Evolutionary conservation across 768 basidiomycete genomes (phyloP).

Genomic region (Coprinopsis cinerea): DNA sequence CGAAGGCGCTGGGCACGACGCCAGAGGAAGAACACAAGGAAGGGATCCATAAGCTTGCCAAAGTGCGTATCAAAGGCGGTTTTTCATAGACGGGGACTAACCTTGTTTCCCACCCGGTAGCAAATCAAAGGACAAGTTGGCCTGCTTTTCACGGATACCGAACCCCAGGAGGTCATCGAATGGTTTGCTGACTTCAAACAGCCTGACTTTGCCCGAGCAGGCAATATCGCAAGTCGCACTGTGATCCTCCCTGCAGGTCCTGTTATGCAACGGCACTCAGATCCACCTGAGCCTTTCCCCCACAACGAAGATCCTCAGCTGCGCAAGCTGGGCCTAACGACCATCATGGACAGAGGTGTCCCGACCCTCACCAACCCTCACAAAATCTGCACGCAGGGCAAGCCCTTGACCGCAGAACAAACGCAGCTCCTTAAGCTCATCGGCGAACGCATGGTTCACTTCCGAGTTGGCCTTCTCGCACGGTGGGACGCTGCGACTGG

Average conservation of each 20-base stretch:
- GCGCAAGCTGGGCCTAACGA: slow-evolving; percentile 83
- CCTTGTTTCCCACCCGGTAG: slow-evolving; percentile 31
- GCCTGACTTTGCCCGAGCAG: slow-evolving; percentile 87
- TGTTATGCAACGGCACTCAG: slow-evolving; percentile 72
- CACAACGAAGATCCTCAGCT: slow-evolving; percentile 98
- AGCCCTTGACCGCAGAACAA: slow-evolving; percentile 77
- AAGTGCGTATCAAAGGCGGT: slow-evolving; percentile 55
- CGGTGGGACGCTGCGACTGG: slow-evolving; percentile 70
- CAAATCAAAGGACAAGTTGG: slow-evolving; percentile 95
- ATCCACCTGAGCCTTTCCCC: slow-evolving; percentile 85
- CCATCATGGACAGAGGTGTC: slow-evolving; percentile 80
- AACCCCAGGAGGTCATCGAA: slow-evolving; percentile 84
- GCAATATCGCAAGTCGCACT: slow-evolving; percentile 71
- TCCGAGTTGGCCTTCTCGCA: slow-evolving; percentile 64
- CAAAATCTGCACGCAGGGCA: slow-evolving; percentile 78
- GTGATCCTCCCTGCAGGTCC: slow-evolving; percentile 80
- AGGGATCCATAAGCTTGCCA: slow-evolving; percentile 75
- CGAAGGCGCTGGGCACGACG: slow-evolving; percentile 87
- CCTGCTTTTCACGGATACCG: slow-evolving; percentile 84
- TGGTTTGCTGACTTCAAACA: slow-evolving; percentile 93
- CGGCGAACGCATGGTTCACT: slow-evolving; percentile 83
- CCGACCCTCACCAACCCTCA: slow-evolving; percentile 80
- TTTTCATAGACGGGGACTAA: background rate
- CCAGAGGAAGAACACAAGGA: slow-evolving; percentile 78
- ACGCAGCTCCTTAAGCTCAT: slow-evolving; percentile 90